A percentile compares a stretch with the other conserved stretches of the same genome.
Evolutionary conservation across 2,329 filamentous ascomycete genomes (phyloP).

Genomic region (Periconia sp.): DNA sequence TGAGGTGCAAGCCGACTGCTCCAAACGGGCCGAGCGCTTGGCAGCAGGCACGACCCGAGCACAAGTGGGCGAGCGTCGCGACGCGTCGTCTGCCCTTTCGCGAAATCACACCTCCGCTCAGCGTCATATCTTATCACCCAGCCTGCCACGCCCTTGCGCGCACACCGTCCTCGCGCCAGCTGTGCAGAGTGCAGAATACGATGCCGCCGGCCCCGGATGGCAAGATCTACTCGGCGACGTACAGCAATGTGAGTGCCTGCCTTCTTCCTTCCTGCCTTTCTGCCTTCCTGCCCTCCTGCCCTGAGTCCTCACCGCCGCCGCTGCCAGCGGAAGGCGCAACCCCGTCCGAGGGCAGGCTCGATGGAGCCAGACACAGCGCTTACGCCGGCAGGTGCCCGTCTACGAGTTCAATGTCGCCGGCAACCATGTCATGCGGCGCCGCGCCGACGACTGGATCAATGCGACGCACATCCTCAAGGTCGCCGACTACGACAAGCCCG

Average conservation of each 20-base stretch:
- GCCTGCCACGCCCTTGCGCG: not conserved
- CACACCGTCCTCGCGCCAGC: not conserved
- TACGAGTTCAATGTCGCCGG: slow-evolving; percentile 88
- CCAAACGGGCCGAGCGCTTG: slow-evolving; percentile 5
- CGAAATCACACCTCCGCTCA: slow-evolving; percentile 19
- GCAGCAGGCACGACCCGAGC: slow-evolving; percentile 2
- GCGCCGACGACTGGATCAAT: slow-evolving; percentile 97
- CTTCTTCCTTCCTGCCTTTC: not conserved
- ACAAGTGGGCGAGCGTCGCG: not conserved
- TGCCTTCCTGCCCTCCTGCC: too few relatives aligned
- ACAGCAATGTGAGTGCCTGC: slow-evolving; percentile 60
- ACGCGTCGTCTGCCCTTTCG: slow-evolving; percentile 19
- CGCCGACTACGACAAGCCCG: slow-evolving; percentile 95
- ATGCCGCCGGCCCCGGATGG: slow-evolving; percentile 47
- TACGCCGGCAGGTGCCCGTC: slow-evolving; percentile 75
- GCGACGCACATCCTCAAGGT: slow-evolving; percentile 99
- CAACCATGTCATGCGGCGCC: slow-evolving; percentile 95
- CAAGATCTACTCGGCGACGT: slow-evolving; percentile 69
- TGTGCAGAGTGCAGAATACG: slow-evolving; percentile 8
- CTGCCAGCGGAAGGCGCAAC: too few relatives aligned
- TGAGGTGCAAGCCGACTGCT: slow-evolving; percentile 21
- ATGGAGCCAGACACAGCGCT: not conserved
- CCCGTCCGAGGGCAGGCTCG: slow-evolving; percentile 4
- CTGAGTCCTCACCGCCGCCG: too few relatives aligned
- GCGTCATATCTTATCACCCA: slow-evolving; percentile 1